A percentile compares a stretch with the other conserved stretches of the same genome.
These are phyloP conservation scores for Oropetium thomaeum DNA, from an alignment of 176 grass and related monocot species.

Conservation along the genomic window DNA sequence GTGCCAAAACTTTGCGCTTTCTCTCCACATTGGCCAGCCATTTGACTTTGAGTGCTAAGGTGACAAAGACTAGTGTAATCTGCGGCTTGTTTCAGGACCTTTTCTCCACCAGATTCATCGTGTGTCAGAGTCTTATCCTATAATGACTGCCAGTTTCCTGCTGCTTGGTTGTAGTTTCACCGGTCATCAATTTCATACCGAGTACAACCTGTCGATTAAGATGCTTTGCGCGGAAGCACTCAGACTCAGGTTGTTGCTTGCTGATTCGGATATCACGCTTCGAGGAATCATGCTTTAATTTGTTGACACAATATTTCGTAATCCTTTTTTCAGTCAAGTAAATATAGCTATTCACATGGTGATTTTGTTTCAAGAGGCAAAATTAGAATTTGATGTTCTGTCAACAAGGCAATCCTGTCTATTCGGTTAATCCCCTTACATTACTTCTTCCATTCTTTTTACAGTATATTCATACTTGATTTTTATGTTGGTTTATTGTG, in stretches of 20 bases:
- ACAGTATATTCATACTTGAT: background rate
- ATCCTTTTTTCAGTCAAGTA: background rate
- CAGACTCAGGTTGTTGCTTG: background rate
- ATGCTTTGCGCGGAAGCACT: background rate
- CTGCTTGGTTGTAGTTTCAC: constrained; percentile 1
- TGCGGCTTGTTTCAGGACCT: background rate
- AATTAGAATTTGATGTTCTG: background rate
- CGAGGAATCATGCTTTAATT: constrained; percentile 4
- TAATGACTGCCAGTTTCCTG: background rate
- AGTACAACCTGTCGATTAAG: background rate
- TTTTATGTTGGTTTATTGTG: background rate
- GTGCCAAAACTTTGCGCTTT: constrained; percentile 1
- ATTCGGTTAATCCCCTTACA: background rate
- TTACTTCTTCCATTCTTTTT: background rate
- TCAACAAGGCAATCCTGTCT: background rate
- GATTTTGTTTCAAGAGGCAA: background rate
- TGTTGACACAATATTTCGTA: constrained; percentile 3
- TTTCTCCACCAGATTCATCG: background rate
- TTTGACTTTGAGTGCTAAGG: background rate
- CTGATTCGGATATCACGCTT: background rate
- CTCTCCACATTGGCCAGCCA: background rate
- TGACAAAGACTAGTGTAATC: background rate
- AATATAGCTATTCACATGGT: background rate
- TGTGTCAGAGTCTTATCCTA: constrained; percentile 14
- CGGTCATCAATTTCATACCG: background rate